These are phyloP conservation scores for Salix purpurea DNA, from an alignment of 345 rosid genomes.

Conservation along the genomic window DNA sequence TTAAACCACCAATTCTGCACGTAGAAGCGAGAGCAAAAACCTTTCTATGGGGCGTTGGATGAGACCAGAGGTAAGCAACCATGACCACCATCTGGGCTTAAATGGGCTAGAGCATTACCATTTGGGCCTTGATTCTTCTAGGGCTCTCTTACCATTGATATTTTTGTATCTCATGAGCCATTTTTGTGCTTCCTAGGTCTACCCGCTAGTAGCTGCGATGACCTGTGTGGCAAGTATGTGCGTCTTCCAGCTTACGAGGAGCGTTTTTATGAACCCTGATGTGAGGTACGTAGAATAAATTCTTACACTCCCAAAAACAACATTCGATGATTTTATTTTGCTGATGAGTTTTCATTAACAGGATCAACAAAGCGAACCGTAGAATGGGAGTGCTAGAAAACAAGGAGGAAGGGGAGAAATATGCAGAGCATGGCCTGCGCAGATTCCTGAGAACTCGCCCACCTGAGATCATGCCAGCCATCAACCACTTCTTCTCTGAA, in stretches of 20 bases:
- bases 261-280: constrained; percentile 55
- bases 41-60: constrained; percentile 65
- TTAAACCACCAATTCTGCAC: too few relatives aligned
- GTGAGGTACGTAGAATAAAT: constrained; percentile 42
- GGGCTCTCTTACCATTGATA: neutral
- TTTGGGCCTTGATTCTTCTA: neutral
- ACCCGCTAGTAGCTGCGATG: constrained; percentile 78
- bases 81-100: neutral
- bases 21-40: neutral
- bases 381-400: constrained; percentile 54
- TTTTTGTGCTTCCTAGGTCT: constrained; percentile 35
- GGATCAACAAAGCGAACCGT: constrained; percentile 51
- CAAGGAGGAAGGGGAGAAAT: constrained; percentile 59
- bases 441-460: constrained; percentile 61
- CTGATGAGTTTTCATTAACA: constrained; percentile 6
- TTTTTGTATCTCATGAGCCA: neutral
- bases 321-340: too few relatives aligned
- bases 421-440: constrained; percentile 60
- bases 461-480: constrained; percentile 71
- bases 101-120: too few relatives aligned
- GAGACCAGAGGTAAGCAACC: constrained; percentile 54
- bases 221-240: constrained; percentile 56
- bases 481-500: constrained; percentile 67
- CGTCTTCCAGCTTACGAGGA: constrained; percentile 63
- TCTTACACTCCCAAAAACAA: neutral